Base-by-base conservation (phyloP, 2,329 filamentous ascomycete genomes). In the Ophiostoma triangulosporum region DNA sequence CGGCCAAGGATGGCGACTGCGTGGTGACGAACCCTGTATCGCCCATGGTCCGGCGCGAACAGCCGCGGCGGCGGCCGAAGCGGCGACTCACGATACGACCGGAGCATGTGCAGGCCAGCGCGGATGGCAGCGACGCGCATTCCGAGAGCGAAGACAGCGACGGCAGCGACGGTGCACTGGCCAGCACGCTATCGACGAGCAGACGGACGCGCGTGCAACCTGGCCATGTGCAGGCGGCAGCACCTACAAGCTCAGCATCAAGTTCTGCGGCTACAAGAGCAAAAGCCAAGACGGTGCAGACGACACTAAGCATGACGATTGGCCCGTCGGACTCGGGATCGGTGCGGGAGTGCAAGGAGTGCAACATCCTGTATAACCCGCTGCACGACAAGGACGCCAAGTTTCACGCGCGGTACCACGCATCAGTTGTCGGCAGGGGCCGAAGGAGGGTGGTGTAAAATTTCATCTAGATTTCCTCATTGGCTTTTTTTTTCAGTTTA, bases 361-460 rank as follows among this genome's bases (percentile, higher is more conserved):
- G 71, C 56, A 65, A 67, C 26, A 68, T 71, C 54, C 54, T 73
- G 43, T 73, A 73, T 57, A 73, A 73, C 51, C 69, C 69, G 4
- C 60, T 71, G 38, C 69, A 73, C 57, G 65, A 68, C 33, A 65
- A 69, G 51, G 70, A 73, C 56, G 66, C 66, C 17, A 68, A 65
- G 56, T 65, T 67, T 26, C 71, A 73, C 51, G 66, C 67, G 22
- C 65, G 63, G 40, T 65, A 60, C 48, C 60, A 70, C 50, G 66
- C 66, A 4, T 62, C 63, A 1, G 43, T 46, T 27, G 43, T 49
- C 64, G 17, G 29, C 48, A 51, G 6, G 29, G 32, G 15, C 15
- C 17, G 20, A 33, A 38, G 17, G 24, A 46, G 43, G 43, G 26
- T 29, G n/a, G n/a, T n/a, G n/a, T n/a, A n/a, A n/a, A n/a, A n/a